phyloP scores from a whole-genome alignment of 75 land plant species.

The Selaginella tamariscina region DNA sequence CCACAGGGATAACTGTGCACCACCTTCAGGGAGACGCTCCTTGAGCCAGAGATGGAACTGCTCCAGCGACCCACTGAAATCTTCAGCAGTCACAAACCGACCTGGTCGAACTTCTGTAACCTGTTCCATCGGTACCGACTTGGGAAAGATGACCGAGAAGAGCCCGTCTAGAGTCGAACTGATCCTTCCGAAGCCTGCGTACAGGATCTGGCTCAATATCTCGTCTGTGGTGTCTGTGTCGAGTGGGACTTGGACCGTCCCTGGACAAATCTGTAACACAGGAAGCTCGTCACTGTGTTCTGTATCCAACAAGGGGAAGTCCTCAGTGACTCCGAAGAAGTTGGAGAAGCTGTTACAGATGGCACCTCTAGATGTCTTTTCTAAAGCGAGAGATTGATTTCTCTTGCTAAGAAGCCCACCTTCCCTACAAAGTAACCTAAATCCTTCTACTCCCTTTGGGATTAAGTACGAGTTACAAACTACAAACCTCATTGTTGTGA shows the following conservation, averaged over 20 bases:
- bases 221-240: background rate
- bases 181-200: background rate
- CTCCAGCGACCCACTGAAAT: slow-evolving; percentile 22
- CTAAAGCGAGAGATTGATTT: too few species aligned
- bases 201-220: background rate
- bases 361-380: too few species aligned
- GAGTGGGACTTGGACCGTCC: background rate
- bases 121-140: background rate
- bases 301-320: background rate
- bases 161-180: background rate
- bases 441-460: too few species aligned
- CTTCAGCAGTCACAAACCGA: background rate
- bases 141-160: background rate
- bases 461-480: too few species aligned
- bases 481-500: too few species aligned
- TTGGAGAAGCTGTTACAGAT: background rate
- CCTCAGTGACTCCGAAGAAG: background rate
- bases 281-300: background rate
- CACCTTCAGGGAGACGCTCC: slow-evolving; percentile 43
- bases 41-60: slow-evolving; percentile 54
- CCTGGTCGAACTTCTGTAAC: background rate
- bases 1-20: slow-evolving; percentile 44
- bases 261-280: background rate
- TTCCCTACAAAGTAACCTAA: too few species aligned
- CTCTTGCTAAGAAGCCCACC: too few species aligned